Evolutionary conservation across 805 yeast genomes (phyloP).

Genomic region (Yamadazyma takamatsuzukensis): DNA sequence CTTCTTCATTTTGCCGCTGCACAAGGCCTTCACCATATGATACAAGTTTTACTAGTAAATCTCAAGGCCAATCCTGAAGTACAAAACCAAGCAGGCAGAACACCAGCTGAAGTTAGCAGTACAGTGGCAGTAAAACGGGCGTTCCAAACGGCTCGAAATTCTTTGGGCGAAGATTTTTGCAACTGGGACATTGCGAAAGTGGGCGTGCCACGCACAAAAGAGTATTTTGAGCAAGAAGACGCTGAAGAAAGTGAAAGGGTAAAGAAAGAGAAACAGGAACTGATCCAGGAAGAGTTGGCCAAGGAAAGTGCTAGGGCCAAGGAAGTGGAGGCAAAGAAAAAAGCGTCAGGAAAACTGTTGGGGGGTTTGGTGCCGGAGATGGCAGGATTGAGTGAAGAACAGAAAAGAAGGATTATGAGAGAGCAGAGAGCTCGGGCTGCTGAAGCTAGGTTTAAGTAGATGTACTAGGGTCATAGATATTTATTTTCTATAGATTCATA

Average conservation of each 20-base stretch:
- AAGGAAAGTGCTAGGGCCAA: too few relatives aligned
- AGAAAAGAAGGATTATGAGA: slow-evolving; percentile 74
- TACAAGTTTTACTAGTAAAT: slow-evolving; percentile 55
- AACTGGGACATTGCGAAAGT: slow-evolving; percentile 71
- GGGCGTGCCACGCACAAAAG: slow-evolving; percentile 56
- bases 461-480: slow-evolving; percentile 6
- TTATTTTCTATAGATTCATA: slow-evolving; percentile 14
- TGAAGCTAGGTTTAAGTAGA: slow-evolving; percentile 63
- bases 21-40: slow-evolving; percentile 63
- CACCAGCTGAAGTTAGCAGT: slow-evolving; percentile 65
- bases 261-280: slow-evolving; percentile 34
- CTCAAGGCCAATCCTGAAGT: slow-evolving; percentile 70
- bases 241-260: slow-evolving; percentile 33
- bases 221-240: slow-evolving; percentile 47
- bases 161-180: slow-evolving; percentile 64
- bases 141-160: slow-evolving; percentile 65
- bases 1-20: slow-evolving; percentile 75
- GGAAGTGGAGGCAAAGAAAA: slow-evolving; percentile 37
- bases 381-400: slow-evolving; percentile 68
- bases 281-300: slow-evolving; percentile 44
- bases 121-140: slow-evolving; percentile 44
- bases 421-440: slow-evolving; percentile 97
- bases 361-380: slow-evolving; percentile 39
- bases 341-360: slow-evolving; percentile 31
- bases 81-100: slow-evolving; percentile 49